Conservation (phyloP, 768 basidiomycete species). For the Leccinum truebloodii region DNA sequence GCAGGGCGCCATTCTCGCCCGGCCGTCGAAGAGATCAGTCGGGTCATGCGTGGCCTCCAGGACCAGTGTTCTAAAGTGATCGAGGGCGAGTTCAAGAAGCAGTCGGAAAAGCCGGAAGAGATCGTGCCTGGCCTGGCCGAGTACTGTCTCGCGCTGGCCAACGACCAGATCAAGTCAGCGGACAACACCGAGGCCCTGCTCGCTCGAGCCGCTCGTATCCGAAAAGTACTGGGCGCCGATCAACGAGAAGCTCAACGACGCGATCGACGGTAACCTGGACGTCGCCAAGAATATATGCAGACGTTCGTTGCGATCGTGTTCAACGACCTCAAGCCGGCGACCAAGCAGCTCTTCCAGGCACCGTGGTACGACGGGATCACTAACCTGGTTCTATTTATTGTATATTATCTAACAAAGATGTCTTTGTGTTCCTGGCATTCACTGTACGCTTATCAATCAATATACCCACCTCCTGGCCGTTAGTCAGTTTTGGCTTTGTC, state of each 20-base stretch:
- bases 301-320: slow-evolving; percentile 93
- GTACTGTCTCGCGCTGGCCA: too few species aligned
- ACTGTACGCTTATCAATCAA: slow-evolving; percentile 13
- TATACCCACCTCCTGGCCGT: slow-evolving; percentile 12
- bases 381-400: background rate
- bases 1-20: too few species aligned
- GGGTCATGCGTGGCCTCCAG: too few species aligned
- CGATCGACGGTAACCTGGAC: slow-evolving; percentile 97
- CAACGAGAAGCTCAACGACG: slow-evolving; percentile 82
- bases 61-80: too few species aligned
- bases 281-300: slow-evolving; percentile 95
- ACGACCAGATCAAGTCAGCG: slow-evolving; percentile 28
- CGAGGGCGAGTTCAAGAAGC: too few species aligned
- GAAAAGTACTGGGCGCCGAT: slow-evolving; percentile 87
- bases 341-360: slow-evolving; percentile 78
- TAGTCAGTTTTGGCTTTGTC: slow-evolving; percentile 53
- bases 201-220: slow-evolving; percentile 87
- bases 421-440: background rate
- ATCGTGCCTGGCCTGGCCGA: too few species aligned
- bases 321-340: slow-evolving; percentile 89
- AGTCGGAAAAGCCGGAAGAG: too few species aligned
- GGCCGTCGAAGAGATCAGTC: too few species aligned
- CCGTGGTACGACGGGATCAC: slow-evolving; percentile 87
- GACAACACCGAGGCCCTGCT: slow-evolving; percentile 90
- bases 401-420: background rate